Evolutionary conservation across 2,329 filamentous ascomycete species (phyloP), one percentile per base, ranked within the genome.

Genomic region (Atkinsonella texensis): DNA sequence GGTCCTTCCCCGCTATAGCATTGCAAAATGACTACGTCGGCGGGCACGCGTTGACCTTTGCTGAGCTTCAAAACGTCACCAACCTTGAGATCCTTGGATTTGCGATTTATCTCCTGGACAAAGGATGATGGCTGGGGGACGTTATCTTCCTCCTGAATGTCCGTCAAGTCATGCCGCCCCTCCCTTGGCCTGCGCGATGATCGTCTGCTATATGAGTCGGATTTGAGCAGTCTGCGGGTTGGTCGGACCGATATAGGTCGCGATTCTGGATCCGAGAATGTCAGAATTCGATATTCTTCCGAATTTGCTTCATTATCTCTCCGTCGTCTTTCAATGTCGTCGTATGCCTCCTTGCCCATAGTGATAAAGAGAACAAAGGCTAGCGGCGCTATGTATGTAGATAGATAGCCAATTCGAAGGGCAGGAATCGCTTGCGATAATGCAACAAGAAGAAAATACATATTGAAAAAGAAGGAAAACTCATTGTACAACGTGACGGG

Each of bases 401-500:
- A 87, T 55, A 98, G 78, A 66, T 96, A 97, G 52, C 93, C 93
- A 58, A 98, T 96, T 51, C 89, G 82, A 51, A 98, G 71, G 20
- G 87, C 80, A 4, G 89, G 90, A 62, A 98, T 90, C 43, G 89
- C 84, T 69, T 98, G 93, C 39, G 91, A 97, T 48, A 97, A 70
- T 7, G 93, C 94, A 48, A 98, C 93, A 28, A 97, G 81, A 52
- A 98, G 75, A 67, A 98, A 98, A 67, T 98, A 98, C 75, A 97
- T 88, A 76, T 98, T 98, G 76, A 98, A 95, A 71, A 98, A 98
- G 74, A 97, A 98, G 54, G 91, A 96, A 66, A 98, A 98, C 65
- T 98, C 93, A 70, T 97, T 97, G 70, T 96, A 98, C 20, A 98
- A 74, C 0, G 93, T 98, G 49, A 91, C 77, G 2, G 94, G 94